Evolutionary conservation across 495 filamentous ascomycete species (phyloP).

Genomic region (Echria macrotheca): DNA sequence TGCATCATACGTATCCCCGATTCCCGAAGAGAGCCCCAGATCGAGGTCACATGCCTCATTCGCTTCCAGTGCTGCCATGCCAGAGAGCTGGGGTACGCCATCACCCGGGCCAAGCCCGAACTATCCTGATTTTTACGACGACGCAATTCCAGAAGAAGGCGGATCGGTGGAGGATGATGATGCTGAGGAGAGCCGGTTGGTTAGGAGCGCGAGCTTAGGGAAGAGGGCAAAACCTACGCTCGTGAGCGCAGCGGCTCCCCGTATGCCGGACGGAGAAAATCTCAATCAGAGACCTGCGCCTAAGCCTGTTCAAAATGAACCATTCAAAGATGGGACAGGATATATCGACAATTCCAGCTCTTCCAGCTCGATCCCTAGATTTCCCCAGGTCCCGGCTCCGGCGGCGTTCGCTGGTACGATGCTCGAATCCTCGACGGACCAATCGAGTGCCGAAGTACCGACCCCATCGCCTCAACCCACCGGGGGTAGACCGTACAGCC

Average conservation of each 20-base stretch:
- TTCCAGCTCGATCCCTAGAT: conserved; percentile 27
- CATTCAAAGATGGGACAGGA: conserved; percentile 37
- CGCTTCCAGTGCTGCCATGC: conserved; percentile 77
- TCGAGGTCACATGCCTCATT: conserved; percentile 62
- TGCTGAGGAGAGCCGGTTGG: conserved; percentile 56
- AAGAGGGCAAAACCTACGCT: conserved; percentile 68
- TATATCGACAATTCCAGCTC: conserved; percentile 42
- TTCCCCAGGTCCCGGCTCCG: conserved; percentile 19
- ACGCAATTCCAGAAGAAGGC: conserved; percentile 45
- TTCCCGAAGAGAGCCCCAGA: conserved; percentile 71
- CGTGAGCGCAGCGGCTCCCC: conserved; percentile 46
- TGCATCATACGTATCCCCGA: conserved; percentile 76
- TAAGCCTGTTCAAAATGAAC: conserved; percentile 28
- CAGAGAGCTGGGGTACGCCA: conserved; percentile 56
- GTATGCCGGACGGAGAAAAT: conserved; percentile 22
- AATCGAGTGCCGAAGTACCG: conserved; percentile 20
- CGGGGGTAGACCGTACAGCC: conserved; percentile 29
- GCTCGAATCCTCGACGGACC: conserved; percentile 35
- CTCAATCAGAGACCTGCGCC: conserved; percentile 26
- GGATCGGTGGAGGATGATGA: conserved; percentile 46
- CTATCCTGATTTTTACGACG: conserved; percentile 43
- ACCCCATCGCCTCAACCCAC: conserved; percentile 31
- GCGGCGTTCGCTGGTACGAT: conserved; percentile 34
- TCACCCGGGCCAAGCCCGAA: conserved; percentile 38
- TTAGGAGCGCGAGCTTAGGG: conserved; percentile 74